Base-by-base conservation (phyloP, 2,329 filamentous ascomycete species). In the Hirsutella rhossiliensis region DNA sequence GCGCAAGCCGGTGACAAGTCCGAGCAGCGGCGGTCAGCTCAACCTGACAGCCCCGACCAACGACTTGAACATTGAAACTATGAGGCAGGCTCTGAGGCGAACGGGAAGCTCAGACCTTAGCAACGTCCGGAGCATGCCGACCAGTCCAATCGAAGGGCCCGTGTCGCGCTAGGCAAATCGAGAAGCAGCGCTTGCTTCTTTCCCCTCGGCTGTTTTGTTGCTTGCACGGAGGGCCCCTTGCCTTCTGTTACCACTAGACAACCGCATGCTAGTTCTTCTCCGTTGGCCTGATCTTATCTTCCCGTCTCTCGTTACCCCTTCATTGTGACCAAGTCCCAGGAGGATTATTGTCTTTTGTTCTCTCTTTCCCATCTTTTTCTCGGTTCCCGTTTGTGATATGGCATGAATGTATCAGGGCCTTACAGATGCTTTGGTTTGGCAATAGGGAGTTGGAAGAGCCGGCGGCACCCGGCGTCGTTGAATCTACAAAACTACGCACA, bases 51-150 rank as follows among this genome's bases (percentile, higher is more conserved):
- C 55, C 30, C 62, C 71, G 17, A 27, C 41, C 41, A 68, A 69
- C 47, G 89, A 95, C 49, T 68, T 96, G 47, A 87, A 84, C 47
- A 84, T 96, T 51, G 88, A 96, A 69, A 96, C 89, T 4, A 94
- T 96, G 89, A 76, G 82, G 43, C 88, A 96, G 64, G 89, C 87
- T 15, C 68, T 96, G 56, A 74, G 85, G 57, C 82, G 86, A 61
- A 94, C 88, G 13, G 86, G 81, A 38, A 95, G 87, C 62, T 78
- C 84, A 17, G 90, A 96, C 59, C 66, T 96, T 45, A 69, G 71
- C 51, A 67, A 64, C 40, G 58, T 70, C 40, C 66, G 73, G 48
- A 81, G 78, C 61, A 64, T 69, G 42, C 76, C 78, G 4, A 63
- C 71, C 30, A 82, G 78, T 54, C 78, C 78, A 1, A 65, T 76